Conservation (phyloP, 1,139 yeast species). For the Taphrina pruni region DNA sequence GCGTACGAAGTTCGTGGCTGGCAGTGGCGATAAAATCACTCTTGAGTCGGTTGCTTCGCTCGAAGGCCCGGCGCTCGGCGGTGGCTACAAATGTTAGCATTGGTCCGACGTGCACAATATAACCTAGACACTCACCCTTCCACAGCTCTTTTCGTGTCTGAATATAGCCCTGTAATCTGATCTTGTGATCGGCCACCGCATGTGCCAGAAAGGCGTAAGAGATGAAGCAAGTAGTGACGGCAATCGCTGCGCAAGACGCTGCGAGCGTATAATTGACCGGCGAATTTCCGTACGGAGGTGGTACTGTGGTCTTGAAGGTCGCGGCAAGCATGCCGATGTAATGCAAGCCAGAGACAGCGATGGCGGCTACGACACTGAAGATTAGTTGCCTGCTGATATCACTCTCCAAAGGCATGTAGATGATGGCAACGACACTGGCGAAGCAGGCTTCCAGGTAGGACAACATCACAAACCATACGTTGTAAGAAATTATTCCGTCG, state of each 20-base stretch:
- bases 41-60: conserved; percentile 83
- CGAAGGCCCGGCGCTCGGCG: conserved; percentile 69
- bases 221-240: conserved; percentile 26
- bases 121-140: conserved; percentile 4
- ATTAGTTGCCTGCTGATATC: conserved; percentile 22
- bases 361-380: conserved; percentile 28
- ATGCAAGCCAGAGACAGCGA: conserved; percentile 29
- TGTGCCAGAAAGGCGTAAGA: conserved; percentile 30
- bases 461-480: not conserved
- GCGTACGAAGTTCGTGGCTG: conserved; percentile 91
- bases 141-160: conserved; percentile 30
- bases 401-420: conserved; percentile 23
- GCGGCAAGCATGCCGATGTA: conserved; percentile 37
- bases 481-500: conserved; percentile 16
- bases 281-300: conserved; percentile 3
- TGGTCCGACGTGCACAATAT: too few species aligned
- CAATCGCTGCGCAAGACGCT: conserved; percentile 28
- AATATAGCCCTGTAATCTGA: conserved; percentile 17
- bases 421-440: conserved; percentile 27
- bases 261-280: conserved; percentile 15
- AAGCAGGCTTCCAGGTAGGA: conserved; percentile 25
- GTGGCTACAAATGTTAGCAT: not conserved
- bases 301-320: conserved; percentile 23
- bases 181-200: conserved; percentile 21
- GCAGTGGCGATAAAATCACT: conserved; percentile 89